Percentiles rank a stretch among this genome's conserved stretches.
Conservation (phyloP, 768 basidiomycete species). For the Rhodosporidiobolus sp. region DNA sequence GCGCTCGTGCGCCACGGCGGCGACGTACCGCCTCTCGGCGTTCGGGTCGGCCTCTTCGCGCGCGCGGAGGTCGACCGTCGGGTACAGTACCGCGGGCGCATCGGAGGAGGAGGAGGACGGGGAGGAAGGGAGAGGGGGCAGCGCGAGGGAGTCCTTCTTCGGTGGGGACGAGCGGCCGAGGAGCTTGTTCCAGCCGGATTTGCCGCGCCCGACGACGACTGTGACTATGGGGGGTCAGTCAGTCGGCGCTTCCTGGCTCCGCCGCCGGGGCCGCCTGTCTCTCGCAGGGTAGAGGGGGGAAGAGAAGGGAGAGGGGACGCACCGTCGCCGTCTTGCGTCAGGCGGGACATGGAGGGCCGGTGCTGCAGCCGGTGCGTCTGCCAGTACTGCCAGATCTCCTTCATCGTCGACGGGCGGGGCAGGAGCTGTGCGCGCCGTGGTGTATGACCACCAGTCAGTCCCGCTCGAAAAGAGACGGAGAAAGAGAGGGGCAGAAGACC, state of each 20-base stretch:
- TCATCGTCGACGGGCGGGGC: conserved; percentile 38
- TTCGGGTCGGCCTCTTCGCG: conserved; percentile 14
- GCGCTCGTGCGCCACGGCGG: background rate
- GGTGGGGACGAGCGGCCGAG: conserved; percentile 8
- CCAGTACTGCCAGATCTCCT: conserved; percentile 41
- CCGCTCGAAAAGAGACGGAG: too few relatives aligned
- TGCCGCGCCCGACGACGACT: conserved; percentile 38
- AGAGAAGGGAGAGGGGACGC: background rate
- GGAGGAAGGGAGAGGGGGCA: background rate
- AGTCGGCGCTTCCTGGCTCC: background rate
- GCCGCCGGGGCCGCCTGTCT: too few relatives aligned
- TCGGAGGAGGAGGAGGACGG: background rate
- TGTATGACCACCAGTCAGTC: background rate
- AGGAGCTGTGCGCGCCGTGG: conserved; percentile 18
- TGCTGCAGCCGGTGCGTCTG: conserved; percentile 15
- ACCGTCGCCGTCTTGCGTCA: conserved; percentile 44
- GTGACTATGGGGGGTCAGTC: conserved; percentile 1
- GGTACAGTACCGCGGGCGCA: too few relatives aligned
- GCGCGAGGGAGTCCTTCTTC: background rate
- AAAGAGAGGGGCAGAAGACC: too few relatives aligned
- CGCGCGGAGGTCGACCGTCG: background rate
- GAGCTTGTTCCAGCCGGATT: conserved; percentile 32
- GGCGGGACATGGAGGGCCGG: conserved; percentile 35
- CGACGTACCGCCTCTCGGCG: conserved; percentile 22
- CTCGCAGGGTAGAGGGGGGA: fast-evolving